Evolutionary conservation across 2,329 filamentous ascomycete genomes (phyloP).

Genomic region (Aspergillus sergii): DNA sequence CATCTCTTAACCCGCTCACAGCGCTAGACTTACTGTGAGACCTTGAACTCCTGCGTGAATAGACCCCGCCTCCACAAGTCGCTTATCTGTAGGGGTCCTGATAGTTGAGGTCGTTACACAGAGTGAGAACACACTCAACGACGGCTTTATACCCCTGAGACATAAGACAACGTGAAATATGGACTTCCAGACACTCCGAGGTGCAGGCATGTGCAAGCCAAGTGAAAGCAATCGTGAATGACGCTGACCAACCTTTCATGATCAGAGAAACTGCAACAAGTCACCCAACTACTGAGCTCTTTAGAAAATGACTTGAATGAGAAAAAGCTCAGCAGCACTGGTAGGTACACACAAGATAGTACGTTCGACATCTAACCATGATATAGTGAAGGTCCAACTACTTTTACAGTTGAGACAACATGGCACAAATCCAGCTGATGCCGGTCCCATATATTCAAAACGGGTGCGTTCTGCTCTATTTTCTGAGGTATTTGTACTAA

Average conservation of each 20-base stretch:
- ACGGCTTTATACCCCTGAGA: background rate
- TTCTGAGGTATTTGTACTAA: constrained; percentile 10
- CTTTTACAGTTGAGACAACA: constrained; percentile 73
- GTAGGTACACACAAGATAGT: constrained; percentile 44
- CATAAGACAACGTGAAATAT: constrained; percentile 17
- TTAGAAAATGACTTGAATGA: constrained; percentile 65
- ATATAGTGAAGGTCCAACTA: constrained; percentile 40
- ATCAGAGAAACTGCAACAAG: constrained; percentile 68
- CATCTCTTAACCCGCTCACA: background rate
- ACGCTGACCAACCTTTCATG: constrained; percentile 5
- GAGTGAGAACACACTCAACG: background rate
- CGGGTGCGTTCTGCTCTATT: constrained; percentile 52
- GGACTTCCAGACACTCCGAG: constrained; percentile 27
- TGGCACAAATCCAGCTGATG: constrained; percentile 70
- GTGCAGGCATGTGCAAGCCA: constrained; percentile 27
- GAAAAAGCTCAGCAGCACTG: constrained; percentile 59
- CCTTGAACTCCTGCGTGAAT: background rate
- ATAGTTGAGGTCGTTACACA: background rate
- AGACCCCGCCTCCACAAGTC: background rate
- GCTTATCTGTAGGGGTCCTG: background rate
- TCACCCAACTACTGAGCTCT: constrained; percentile 64
- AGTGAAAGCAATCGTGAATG: background rate
- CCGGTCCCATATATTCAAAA: constrained; percentile 82
- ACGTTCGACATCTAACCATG: constrained; percentile 4
- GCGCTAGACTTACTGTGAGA: background rate